Evolutionary conservation across 2,329 filamentous ascomycete genomes (phyloP).

Genomic region (Didymella exigua): DNA sequence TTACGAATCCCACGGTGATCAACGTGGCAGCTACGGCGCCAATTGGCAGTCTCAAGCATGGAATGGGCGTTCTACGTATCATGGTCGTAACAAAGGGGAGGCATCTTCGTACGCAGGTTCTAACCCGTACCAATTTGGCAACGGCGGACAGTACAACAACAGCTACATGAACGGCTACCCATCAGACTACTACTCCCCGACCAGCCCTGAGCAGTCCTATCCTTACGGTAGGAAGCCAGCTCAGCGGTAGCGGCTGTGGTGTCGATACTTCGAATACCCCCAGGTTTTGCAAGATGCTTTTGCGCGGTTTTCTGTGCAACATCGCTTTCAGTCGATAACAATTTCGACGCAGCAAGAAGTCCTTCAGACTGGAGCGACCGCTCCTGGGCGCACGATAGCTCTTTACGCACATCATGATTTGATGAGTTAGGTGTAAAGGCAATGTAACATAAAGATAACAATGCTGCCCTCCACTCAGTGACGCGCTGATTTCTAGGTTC

Average conservation of each 20-base stretch:
- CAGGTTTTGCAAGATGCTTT: neutral
- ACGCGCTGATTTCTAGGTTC: neutral
- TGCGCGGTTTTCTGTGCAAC: neutral
- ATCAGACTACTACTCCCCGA: constrained; percentile 20
- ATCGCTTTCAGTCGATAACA: neutral
- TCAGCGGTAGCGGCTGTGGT: neutral
- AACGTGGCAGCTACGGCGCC: constrained; percentile 20
- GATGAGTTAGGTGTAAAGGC: neutral
- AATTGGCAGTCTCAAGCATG: constrained; percentile 23
- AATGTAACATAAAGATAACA: neutral
- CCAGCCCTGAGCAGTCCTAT: constrained; percentile 27
- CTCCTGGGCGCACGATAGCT: neutral
- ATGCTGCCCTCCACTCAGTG: neutral
- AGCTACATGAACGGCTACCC: constrained; percentile 28
- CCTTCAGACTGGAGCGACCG: neutral
- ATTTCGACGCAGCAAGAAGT: neutral
- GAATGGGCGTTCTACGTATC: constrained; percentile 19
- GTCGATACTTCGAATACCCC: neutral
- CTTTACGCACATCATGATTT: neutral
- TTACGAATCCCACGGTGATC: constrained; percentile 24
- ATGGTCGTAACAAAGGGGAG: constrained; percentile 33
- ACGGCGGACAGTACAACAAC: constrained; percentile 21
- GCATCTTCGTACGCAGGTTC: constrained; percentile 23
- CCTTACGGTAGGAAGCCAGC: constrained; percentile 20
- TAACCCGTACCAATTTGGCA: constrained; percentile 30